Percentiles rank a stretch among this genome's conserved stretches.
Evolutionary conservation across 331 rosid genomes (phyloP).

Genomic region (Telfairia occidentalis): DNA sequence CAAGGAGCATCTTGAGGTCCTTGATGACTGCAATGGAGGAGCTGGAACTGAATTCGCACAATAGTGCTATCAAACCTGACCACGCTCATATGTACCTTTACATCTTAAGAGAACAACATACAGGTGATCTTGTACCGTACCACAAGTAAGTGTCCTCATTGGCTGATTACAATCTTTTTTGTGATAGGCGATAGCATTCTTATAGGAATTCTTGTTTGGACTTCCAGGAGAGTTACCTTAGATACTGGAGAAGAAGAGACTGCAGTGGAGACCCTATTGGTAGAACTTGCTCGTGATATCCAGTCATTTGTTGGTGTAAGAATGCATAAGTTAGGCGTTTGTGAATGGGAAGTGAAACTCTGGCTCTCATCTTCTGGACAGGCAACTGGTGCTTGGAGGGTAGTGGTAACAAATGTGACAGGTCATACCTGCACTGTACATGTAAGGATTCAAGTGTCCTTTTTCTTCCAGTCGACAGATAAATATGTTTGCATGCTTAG

Average conservation of each 20-base stretch:
- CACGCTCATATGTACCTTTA: slow-evolving; percentile 97
- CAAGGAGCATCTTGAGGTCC: slow-evolving; percentile 83
- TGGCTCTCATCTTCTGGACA: slow-evolving; percentile 69
- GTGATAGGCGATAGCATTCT: slow-evolving; percentile 8
- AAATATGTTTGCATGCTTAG: slow-evolving; percentile 1
- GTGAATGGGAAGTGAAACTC: slow-evolving; percentile 97
- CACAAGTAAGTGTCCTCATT: slow-evolving; percentile 45
- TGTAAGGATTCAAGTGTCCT: slow-evolving; percentile 36
- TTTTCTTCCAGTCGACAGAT: background rate
- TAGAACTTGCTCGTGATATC: slow-evolving; percentile 59
- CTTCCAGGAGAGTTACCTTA: slow-evolving; percentile 56
- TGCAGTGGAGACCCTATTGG: slow-evolving; percentile 51
- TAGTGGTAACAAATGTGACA: slow-evolving; percentile 83
- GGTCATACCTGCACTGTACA: slow-evolving; percentile 93
- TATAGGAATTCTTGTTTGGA: slow-evolving; percentile 26
- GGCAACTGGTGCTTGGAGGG: slow-evolving; percentile 92
- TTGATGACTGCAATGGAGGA: slow-evolving; percentile 94
- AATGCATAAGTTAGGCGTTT: slow-evolving; percentile 94
- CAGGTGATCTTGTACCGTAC: slow-evolving; percentile 67
- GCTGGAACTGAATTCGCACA: slow-evolving; percentile 91
- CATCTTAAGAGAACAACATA: slow-evolving; percentile 72
- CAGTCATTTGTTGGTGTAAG: slow-evolving; percentile 83
- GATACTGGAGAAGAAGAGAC: slow-evolving; percentile 56
- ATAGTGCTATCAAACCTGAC: slow-evolving; percentile 63
- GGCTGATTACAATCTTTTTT: slow-evolving; percentile 8